Base-by-base conservation (phyloP, 1,284 basidiomycete genomes). In the Sporisorium exsertum region DNA sequence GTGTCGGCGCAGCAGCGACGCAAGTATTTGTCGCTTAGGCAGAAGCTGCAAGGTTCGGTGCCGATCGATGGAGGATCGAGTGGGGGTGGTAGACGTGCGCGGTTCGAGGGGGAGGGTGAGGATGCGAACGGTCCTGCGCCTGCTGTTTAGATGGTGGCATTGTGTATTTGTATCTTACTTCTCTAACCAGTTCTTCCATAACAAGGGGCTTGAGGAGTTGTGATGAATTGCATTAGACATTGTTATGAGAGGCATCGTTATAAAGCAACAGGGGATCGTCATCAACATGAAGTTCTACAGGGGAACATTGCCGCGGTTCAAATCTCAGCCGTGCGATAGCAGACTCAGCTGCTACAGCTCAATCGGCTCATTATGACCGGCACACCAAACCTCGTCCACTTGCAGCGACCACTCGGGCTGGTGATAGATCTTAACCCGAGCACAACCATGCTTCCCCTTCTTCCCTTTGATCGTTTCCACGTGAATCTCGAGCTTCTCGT, bases 1-100 rank as follows among this genome's bases (percentile, higher is more conserved):
- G 96, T 98, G 15, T 92, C 91, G 52, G 87, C 87, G 13, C 89
- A 89, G 46, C 95, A 98, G 88, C 88, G 94, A 80, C 88, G 89
- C 79, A 91, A 91, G 86, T 98, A 98, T 82, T 43, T 68, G 26
- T 64, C 66, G 47, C 56, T 70, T 3, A 49, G 60, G 35, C 60
- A 75, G 24, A 76, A 72, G 61, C 40, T 76, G 42, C 72, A 75
- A 29, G 72, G 71, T 4, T 73, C 71, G 18, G 72, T 74, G 29
- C 65, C 72, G 24, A 74, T 69, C 27, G 59, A 69, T 3, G 58
- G 51, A 2, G 63, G 59, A 0, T 54, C 63, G 10, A 22, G 49
- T 26, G 57, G 55, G 10, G 15, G 18, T 15, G 47, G 50, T 9
- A 35, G 66, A 27, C 50, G 55, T 26, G 58, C 29, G 2, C 45